Base-by-base conservation (phyloP, 106 monocot genomes). In the Dioscorea zingiberensis region DNA sequence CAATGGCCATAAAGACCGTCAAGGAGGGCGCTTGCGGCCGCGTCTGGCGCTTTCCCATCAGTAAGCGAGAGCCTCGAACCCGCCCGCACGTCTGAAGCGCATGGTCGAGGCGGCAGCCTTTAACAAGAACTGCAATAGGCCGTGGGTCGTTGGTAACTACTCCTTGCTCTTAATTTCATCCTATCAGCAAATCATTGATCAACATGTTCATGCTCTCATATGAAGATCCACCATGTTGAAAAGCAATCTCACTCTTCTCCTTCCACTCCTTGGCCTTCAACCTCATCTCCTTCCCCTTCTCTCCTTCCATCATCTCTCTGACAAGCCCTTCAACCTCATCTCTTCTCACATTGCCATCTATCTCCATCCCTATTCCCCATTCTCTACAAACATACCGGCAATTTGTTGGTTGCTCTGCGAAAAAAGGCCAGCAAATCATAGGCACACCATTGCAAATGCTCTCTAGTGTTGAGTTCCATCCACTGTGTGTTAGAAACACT, bases 391-490 rank as follows among this genome's bases (percentile, higher is more conserved):
- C 62, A 28, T 82, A 85, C 60, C 77, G 21, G 53, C 89, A 85
- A 60, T 90, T 90, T 1, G 80, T 80, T 19, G 70, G 79, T 54
- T 90, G 89, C 64, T 90, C 89, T 1, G 85, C 85, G 46, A 90
- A 85, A 73, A 77, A 72, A 3, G 89, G 85, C 83, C 85, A 86
- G 61, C 80, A 83, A 7, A 86, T 61, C 83, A 86, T 83, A 9
- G 90, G 89, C 22, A 90, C 77, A 1, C 85, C 89, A 4, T 47
- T 62, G 58, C 76, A 46, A 1, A 85, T 66, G 61, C 89, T 85
- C 76, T 85, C 85, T 54, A 83, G 25, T 16, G 71, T 85, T 13
- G 93, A 94, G 58, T 88, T 93, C 93, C 93, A 93, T 15, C 93
- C 88, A 26, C 80, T 55, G 71, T 93, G 93, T 29, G 83, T 85